phyloP scores from a whole-genome alignment of 768 basidiomycete species.

The Boletellus sp. region DNA sequence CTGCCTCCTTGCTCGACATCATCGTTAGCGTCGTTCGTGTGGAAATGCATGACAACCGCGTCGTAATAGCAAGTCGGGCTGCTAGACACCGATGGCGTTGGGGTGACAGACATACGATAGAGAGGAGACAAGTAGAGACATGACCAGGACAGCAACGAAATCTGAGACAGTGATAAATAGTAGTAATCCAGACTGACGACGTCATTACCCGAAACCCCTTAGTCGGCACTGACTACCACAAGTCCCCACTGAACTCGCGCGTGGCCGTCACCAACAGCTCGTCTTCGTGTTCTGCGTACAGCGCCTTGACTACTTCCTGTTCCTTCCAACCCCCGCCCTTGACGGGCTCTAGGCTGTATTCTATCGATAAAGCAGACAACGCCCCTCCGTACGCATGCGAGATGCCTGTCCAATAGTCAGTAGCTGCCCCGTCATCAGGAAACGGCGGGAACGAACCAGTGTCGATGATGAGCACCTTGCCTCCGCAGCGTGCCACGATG shows the following conservation, averaged over 20 bases:
- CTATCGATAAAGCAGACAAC: constrained; percentile 82
- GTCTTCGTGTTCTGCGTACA: constrained; percentile 32
- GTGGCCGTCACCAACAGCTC: constrained; percentile 24
- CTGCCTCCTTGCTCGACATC: not conserved
- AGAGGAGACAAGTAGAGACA: not conserved
- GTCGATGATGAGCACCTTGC: constrained; percentile 95
- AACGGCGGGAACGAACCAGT: constrained; percentile 53
- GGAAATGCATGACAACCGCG: constrained; percentile 36
- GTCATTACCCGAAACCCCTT: constrained; percentile 18
- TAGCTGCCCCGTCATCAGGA: not conserved
- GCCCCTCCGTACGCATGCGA: constrained; percentile 95
- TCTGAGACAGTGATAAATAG: constrained; percentile 21
- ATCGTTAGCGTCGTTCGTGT: not conserved
- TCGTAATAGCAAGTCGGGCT: constrained; percentile 42
- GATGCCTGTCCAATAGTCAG: constrained; percentile 53
- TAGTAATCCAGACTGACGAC: constrained; percentile 18
- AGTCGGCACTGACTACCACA: constrained; percentile 13
- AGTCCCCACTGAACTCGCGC: constrained; percentile 26
- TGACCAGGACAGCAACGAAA: not conserved
- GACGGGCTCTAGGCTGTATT: constrained; percentile 75
- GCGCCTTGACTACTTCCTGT: constrained; percentile 34
- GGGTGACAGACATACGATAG: constrained; percentile 12
- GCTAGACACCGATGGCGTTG: constrained; percentile 27
- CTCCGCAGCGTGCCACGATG: constrained; percentile 82
- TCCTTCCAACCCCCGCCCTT: constrained; percentile 34